Evolutionary conservation across 306 rosid species (phyloP).

Genomic region (Notholithocarpus densiflorus): DNA sequence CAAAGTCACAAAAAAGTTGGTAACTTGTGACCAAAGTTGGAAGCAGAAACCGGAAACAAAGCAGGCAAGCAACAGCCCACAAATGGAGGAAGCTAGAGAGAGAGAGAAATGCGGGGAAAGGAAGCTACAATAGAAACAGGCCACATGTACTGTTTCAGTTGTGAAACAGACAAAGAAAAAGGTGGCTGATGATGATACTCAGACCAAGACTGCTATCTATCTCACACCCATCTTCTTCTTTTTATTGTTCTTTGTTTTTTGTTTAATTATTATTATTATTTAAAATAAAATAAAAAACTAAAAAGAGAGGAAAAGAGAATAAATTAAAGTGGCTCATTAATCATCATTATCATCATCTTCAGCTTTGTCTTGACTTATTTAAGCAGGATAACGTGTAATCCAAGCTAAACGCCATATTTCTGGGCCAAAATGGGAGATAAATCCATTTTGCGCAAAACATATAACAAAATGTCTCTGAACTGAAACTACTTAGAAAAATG

Average conservation of each 20-base stretch:
- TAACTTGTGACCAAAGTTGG: conserved; percentile 17
- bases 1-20: conserved; percentile 13
- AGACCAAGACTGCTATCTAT: conserved; percentile 18
- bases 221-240: background rate
- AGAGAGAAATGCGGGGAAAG: conserved; percentile 19
- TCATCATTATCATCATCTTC: conserved; percentile 8
- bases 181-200: conserved; percentile 43
- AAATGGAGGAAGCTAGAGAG: conserved; percentile 1
- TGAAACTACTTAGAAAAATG: no score
- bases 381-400: conserved; percentile 41
- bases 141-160: conserved; percentile 42
- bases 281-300: background rate
- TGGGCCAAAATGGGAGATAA: no score
- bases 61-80: conserved; percentile 18
- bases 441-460: rapidly evolving
- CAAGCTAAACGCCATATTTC: conserved; percentile 28
- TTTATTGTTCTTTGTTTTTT: background rate
- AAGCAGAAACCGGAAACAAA: conserved; percentile 24
- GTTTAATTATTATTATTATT: background rate
- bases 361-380: conserved; percentile 10
- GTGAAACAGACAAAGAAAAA: conserved; percentile 67
- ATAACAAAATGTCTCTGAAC: rapidly evolving
- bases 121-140: conserved; percentile 20
- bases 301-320: background rate
- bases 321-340: conserved; percentile 21